Percentiles rank a stretch among this genome's conserved stretches.
phyloP scores from a whole-genome alignment of 2,329 filamentous ascomycete species.

The Fusarium sp. region DNA sequence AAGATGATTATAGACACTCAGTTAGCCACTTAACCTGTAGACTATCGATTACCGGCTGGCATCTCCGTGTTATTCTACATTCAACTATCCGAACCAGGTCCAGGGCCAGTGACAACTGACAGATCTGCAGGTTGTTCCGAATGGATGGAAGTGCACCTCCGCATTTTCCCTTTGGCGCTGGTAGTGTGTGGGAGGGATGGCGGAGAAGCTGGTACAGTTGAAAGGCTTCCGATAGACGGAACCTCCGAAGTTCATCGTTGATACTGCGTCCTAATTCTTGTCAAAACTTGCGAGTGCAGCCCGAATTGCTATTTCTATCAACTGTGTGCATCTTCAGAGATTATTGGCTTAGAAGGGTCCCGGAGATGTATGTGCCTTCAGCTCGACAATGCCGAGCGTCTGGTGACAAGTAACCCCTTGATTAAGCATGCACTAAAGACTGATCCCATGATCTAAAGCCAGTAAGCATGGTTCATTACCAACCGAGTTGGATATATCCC shows the following conservation, averaged over 20 bases:
- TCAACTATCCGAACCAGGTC: neutral
- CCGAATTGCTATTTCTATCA: neutral
- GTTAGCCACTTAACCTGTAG: neutral
- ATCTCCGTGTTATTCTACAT: neutral
- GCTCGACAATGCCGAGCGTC: neutral
- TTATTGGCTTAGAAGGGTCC: neutral
- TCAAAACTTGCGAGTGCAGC: neutral
- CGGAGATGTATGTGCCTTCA: neutral
- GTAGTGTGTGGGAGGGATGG: neutral
- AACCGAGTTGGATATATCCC: conserved; percentile 20
- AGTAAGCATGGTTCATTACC: neutral
- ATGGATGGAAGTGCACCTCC: neutral
- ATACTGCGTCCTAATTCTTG: too few species aligned
- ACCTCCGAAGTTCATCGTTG: neutral
- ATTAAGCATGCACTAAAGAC: conserved; percentile 19
- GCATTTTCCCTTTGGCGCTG: neutral
- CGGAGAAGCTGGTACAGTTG: neutral
- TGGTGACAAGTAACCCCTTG: conserved; percentile 15
- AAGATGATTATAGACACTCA: neutral
- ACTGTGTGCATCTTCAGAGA: neutral
- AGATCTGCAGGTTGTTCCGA: neutral
- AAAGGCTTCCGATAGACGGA: neutral
- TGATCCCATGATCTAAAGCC: conserved; percentile 22
- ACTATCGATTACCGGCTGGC: neutral
- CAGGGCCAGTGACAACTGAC: neutral